Base-by-base conservation (phyloP, 352 stramenopile genomes). In the Globisporangium acanthophoron region DNA sequence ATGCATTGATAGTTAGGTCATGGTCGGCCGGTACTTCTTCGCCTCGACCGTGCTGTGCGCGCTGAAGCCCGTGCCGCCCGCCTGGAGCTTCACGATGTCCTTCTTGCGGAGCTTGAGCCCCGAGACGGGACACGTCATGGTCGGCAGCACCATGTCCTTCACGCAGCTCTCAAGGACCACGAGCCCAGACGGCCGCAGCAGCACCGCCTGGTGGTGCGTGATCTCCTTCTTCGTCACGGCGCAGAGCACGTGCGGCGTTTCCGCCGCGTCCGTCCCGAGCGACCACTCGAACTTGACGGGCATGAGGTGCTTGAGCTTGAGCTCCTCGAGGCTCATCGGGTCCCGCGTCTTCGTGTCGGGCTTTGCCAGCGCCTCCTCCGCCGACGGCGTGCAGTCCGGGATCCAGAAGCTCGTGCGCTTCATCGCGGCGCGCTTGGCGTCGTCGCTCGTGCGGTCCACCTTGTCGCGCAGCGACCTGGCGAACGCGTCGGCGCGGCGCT, bases 271-370 rank as follows among this genome's bases (percentile, higher is more conserved):
- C 56, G 1, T 63, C 54, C 12, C 39, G 51, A 54, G 47, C 41
- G 78, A 68, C 78, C 85, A 92, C 40, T 90, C 80, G 46, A 93
- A 86, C 64, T 95, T 90, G 56, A 92, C 71, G 0, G 85, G 85
- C 83, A 95, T 90, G 31, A 95, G 63, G 57, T 95, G 81, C 59
- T 95, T 95, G 61, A 93, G 76, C 66, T 92, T 92, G 69, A 95
- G 80, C 52, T 80, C 68, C 15, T 90, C 78, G 18, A 83, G 65
- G 70, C 80, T 89, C 85, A 95, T 95, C 16, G 85, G 85, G 53
- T 95, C 85, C 43, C 74, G 70, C 1, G 85, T 93, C 64, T 85
- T 85, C 6, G 69, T 79, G 62, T 93, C 83, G 0, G 85, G 85
- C 24, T 78, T 74, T 27, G 67, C 68, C 46, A 92, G 60, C 29